phyloP scores from a whole-genome alignment of 2,329 filamentous ascomycete genomes.

The Trichoderma atrobrunneum region DNA sequence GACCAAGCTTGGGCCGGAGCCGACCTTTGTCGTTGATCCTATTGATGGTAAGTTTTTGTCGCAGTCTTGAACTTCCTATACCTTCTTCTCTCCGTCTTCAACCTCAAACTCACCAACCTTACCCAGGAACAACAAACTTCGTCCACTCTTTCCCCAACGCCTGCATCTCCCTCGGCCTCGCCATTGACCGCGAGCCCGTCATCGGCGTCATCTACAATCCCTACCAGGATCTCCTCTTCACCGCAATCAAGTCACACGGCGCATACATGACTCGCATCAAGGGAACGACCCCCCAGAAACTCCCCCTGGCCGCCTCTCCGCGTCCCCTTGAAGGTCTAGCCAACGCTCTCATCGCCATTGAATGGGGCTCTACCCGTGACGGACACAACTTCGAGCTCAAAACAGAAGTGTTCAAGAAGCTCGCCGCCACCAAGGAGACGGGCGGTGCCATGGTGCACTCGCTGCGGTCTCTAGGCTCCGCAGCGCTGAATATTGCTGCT shows the following conservation, averaged over 20 bases:
- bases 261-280: constrained; percentile 54
- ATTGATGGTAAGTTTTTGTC: constrained; percentile 59
- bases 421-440: constrained; percentile 55
- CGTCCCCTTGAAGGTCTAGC: constrained; percentile 60
- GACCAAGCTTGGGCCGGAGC: constrained; percentile 57
- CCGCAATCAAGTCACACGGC: constrained; percentile 65
- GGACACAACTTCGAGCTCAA: constrained; percentile 72
- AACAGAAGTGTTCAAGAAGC: constrained; percentile 60
- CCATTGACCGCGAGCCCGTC: constrained; percentile 57
- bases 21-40: constrained; percentile 78
- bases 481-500: constrained; percentile 71
- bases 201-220: constrained; percentile 81
- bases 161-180: constrained; percentile 73
- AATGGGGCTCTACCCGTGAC: constrained; percentile 69
- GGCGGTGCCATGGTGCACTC: constrained; percentile 77
- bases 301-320: constrained; percentile 46
- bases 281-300: constrained; percentile 35
- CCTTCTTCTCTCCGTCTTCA: background rate
- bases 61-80: background rate
- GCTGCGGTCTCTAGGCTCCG: constrained; percentile 67
- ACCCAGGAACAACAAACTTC: constrained; percentile 66
- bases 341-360: constrained; percentile 63
- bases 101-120: background rate
- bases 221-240: constrained; percentile 67
- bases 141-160: constrained; percentile 72